Base-by-base conservation (phyloP, 257 asterid genomes). In the Jacaranda mimosifolia region DNA sequence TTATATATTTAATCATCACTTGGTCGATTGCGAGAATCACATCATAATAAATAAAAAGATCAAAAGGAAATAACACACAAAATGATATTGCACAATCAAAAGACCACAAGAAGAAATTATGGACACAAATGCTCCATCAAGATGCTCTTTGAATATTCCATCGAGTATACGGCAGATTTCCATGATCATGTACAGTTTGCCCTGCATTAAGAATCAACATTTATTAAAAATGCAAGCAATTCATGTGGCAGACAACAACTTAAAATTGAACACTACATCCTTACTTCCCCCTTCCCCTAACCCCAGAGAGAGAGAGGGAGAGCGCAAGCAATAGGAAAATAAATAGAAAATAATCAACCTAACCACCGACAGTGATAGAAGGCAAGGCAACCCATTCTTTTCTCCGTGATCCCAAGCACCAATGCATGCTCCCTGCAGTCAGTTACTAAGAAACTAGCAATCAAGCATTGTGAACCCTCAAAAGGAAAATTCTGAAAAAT, bases 121-220 rank as follows among this genome's bases (percentile, higher is more conserved):
- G n/a, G 73, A 79, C 63, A 85, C 89, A 77, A 89, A 95, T 98
- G 86, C 86, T 85, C 99, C 99, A 79, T 96, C 99, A 26, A 96
- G 97, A 86, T 96, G 99, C 83, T 96, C 99, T 80, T 96, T 96
- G 87, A 96, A 96, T 75, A 83, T 95, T 79, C 98, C 97, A 80
- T 95, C 98, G 57, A 95, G 93, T 63, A 79, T 84, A 58, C 98
- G 98, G 85, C 96, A 90, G 60, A 95, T 92, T 87, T 95, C 98
- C 99, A 95, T 93, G 66, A 90, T 90, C 99, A 95, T 93, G 89
- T 95, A 95, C 86, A 95, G 70, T 79, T 91, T 95, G 78, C 99
- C 99, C 99, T 96, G 96, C 77, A 86, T 62, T 39, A 63, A 66
- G 49, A 75, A 79, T 77, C 60, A 77, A 66, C 56, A 68, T 70